Conservation (phyloP, 495 filamentous ascomycete species). For the Penicillium mononematosum region DNA sequence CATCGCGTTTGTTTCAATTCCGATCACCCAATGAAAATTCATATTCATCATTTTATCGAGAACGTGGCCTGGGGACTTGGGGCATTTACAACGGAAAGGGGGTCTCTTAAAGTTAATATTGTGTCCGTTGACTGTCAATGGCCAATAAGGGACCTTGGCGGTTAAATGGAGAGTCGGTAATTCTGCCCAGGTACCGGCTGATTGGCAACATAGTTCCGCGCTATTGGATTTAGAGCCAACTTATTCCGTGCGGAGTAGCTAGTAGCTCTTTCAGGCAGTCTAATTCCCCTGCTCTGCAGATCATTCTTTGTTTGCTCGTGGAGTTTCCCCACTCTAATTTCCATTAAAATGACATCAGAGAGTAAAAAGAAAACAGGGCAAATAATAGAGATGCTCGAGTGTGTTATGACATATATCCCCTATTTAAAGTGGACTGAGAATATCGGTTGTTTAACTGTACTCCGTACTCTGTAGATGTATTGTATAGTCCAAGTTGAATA, state of each 20-base stretch:
- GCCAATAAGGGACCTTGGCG: neutral
- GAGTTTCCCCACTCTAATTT: conserved; percentile 9
- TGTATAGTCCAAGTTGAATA: too few species aligned
- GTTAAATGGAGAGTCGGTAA: neutral
- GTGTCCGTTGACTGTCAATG: neutral
- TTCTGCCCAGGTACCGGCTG: neutral
- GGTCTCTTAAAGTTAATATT: neutral
- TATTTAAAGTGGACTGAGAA: neutral
- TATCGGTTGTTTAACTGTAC: neutral
- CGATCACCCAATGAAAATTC: conserved; percentile 4
- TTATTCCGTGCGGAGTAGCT: neutral
- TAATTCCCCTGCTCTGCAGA: conserved; percentile 3
- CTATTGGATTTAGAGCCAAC: neutral
- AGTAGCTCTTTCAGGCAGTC: neutral
- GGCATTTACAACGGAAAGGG: neutral
- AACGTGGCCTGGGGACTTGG: neutral
- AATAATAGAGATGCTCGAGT: neutral
- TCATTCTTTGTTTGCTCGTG: conserved; percentile 4
- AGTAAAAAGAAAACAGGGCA: neutral
- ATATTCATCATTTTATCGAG: neutral
- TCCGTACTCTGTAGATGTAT: too few species aligned
- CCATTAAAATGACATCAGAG: conserved; percentile 6
- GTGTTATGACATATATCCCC: neutral
- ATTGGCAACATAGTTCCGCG: conserved; percentile 1
- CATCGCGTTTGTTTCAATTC: neutral